Evolutionary conservation across 2,329 filamentous ascomycete species (phyloP).

Genomic region (Trichoderma koningiopsis): DNA sequence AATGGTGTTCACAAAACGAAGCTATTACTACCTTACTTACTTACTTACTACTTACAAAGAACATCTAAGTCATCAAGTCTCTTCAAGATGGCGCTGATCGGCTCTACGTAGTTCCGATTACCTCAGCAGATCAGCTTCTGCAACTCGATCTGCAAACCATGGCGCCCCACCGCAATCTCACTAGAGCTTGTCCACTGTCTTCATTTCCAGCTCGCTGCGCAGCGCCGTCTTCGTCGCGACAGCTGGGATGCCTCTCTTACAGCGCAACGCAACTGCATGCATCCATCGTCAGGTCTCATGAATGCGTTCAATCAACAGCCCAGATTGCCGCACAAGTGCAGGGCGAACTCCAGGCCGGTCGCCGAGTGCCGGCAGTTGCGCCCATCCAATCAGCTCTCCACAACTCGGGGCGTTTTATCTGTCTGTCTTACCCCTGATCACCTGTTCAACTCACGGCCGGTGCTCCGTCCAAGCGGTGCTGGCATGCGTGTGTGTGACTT

Average conservation of each 20-base stretch:
- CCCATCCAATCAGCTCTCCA: not conserved
- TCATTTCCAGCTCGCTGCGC: not conserved
- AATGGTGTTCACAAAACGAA: not conserved
- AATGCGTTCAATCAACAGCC: not conserved
- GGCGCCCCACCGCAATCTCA: conserved; percentile 22
- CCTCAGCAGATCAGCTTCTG: conserved; percentile 16
- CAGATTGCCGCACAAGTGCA: not conserved
- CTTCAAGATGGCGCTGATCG: conserved; percentile 2
- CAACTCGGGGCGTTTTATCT: not conserved
- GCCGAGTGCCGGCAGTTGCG: not conserved
- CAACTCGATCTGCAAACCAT: conserved; percentile 14
- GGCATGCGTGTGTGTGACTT: conserved; percentile 1
- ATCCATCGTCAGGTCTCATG: not conserved
- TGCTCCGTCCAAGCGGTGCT: not conserved
- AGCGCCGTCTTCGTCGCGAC: not conserved
- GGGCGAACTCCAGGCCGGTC: not conserved
- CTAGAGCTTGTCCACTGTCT: not conserved
- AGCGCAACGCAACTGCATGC: not conserved
- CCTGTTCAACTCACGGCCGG: not conserved
- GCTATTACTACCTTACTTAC: no score
- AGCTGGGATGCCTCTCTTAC: not conserved
- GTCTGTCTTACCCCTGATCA: conserved; percentile 12
- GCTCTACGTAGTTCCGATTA: conserved; percentile 19
- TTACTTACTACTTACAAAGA: no score
- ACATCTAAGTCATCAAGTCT: not conserved